These are phyloP conservation scores for Lichtheimia ornata DNA, from an alignment of 371 early-diverging fungal species.

Conservation along the genomic window DNA sequence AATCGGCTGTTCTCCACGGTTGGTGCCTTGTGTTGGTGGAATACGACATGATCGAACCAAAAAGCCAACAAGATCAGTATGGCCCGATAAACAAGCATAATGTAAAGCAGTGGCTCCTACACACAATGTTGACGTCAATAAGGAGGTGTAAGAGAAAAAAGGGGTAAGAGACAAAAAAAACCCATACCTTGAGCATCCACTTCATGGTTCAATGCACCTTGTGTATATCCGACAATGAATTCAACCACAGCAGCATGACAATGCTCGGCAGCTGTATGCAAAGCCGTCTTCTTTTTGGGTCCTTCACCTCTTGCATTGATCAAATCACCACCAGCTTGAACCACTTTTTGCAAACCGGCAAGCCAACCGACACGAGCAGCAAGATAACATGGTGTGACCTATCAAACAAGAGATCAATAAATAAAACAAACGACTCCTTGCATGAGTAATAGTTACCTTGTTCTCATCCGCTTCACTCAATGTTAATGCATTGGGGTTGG, in stretches of 20 bases:
- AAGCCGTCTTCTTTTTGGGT: conserved; percentile 31
- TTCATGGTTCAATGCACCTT: conserved; percentile 24
- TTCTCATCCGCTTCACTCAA: conserved; percentile 41
- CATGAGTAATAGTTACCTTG: conserved; percentile 17
- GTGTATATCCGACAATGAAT: conserved; percentile 34
- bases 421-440: neutral
- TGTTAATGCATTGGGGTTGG: conserved; percentile 47
- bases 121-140: neutral
- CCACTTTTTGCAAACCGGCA: conserved; percentile 39
- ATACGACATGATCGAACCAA: conserved; percentile 29
- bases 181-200: conserved; percentile 40
- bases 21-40: conserved; percentile 24
- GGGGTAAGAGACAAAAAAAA: neutral
- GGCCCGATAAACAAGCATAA: conserved; percentile 44
- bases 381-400: conserved; percentile 43
- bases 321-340: conserved; percentile 44
- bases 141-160: neutral
- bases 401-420: neutral
- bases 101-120: conserved; percentile 45
- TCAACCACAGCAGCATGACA: conserved; percentile 40
- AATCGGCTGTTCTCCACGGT: conserved; percentile 32
- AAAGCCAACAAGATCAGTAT: conserved; percentile 36
- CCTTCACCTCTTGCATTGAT: conserved; percentile 32
- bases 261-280: conserved; percentile 47
- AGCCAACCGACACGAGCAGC: conserved; percentile 52